phyloP scores from a whole-genome alignment of 2,329 filamentous ascomycete species.

The Rhytidhysteron rufulum region DNA sequence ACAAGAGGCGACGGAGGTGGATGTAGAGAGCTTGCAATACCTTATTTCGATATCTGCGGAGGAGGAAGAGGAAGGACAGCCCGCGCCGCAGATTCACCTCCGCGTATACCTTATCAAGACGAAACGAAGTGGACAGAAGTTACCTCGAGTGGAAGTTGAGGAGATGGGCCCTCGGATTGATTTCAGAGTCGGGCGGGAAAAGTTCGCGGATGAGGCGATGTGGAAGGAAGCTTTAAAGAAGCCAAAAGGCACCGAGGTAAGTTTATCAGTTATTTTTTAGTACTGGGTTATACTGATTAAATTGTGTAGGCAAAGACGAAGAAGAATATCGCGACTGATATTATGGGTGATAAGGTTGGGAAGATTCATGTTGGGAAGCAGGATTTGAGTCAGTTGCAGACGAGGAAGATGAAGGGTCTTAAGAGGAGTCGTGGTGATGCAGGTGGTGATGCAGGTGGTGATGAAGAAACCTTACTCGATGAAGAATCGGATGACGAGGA shows the following conservation, averaged over 20 bases:
- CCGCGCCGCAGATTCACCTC: slow-evolving; percentile 54
- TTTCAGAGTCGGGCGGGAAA: slow-evolving; percentile 77
- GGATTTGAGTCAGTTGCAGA: slow-evolving; percentile 82
- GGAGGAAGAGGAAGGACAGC: slow-evolving; percentile 43
- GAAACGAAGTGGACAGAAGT: slow-evolving; percentile 77
- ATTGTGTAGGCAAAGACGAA: slow-evolving; percentile 59
- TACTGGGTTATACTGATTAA: slow-evolving; percentile 8
- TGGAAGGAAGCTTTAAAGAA: slow-evolving; percentile 90
- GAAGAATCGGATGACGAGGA: slow-evolving; percentile 6
- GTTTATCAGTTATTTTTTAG: slow-evolving; percentile 14
- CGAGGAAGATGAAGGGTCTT: slow-evolving; percentile 98
- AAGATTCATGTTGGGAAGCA: slow-evolving; percentile 88
- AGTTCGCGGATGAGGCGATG: slow-evolving; percentile 72
- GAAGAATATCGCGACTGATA: slow-evolving; percentile 93
- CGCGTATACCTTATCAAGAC: slow-evolving; percentile 84
- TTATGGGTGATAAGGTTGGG: slow-evolving; percentile 94
- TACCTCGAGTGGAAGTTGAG: slow-evolving; percentile 88
- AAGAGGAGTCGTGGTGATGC: slow-evolving; percentile 72
- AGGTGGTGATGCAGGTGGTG: slow-evolving; percentile 12
- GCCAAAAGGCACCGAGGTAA: slow-evolving; percentile 69
- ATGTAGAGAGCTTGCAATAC: slow-evolving; percentile 93
- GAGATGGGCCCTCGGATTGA: slow-evolving; percentile 95
- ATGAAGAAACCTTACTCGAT: slow-evolving; percentile 32
- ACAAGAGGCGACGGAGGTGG: slow-evolving; percentile 73
- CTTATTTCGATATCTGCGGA: slow-evolving; percentile 77